Evolutionary conservation across 2,329 filamentous ascomycete species (phyloP).

Genomic region (Raffaelea ambrosiae): DNA sequence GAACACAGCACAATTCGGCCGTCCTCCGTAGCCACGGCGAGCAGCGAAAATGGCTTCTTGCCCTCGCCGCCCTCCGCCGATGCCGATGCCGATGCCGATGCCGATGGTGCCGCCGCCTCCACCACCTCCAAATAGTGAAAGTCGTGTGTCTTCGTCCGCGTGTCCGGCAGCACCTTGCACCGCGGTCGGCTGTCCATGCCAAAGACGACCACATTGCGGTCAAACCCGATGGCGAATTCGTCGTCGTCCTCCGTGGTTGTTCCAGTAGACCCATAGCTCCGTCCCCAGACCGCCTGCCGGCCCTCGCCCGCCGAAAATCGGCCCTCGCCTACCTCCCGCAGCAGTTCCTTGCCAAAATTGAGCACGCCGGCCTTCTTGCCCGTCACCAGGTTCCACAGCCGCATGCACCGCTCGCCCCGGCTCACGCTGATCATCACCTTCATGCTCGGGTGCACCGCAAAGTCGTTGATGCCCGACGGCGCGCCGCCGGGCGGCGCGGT

Average conservation of each 20-base stretch:
- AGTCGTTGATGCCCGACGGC: constrained; percentile 86
- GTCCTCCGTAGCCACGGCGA: constrained; percentile 83
- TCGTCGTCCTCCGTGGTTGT: constrained; percentile 31
- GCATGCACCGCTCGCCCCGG: constrained; percentile 82
- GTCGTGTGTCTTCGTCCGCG: constrained; percentile 74
- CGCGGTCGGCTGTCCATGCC: constrained; percentile 79
- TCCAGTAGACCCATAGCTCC: constrained; percentile 20
- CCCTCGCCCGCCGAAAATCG: constrained; percentile 75
- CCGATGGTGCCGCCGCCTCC: too few relatives aligned
- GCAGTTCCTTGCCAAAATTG: constrained; percentile 67
- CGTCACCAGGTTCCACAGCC: constrained; percentile 93
- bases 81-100: too few relatives aligned
- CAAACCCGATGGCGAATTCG: constrained; percentile 84
- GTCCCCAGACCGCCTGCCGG: constrained; percentile 64
- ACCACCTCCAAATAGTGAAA: constrained; percentile 59
- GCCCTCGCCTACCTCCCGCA: constrained; percentile 68
- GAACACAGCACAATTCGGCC: constrained; percentile 79
- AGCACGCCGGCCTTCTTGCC: constrained; percentile 92
- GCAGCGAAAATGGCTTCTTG: constrained; percentile 26
- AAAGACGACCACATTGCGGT: constrained; percentile 76
- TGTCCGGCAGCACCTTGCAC: constrained; percentile 60
- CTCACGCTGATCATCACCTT: constrained; percentile 94
- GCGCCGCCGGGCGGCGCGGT: constrained; percentile 74
- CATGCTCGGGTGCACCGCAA: constrained; percentile 91
- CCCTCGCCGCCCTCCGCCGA: constrained; percentile 15